These are phyloP conservation scores for Penicillium sp. DNA, from an alignment of 2,329 filamentous ascomycete species.

Conservation along the genomic window DNA sequence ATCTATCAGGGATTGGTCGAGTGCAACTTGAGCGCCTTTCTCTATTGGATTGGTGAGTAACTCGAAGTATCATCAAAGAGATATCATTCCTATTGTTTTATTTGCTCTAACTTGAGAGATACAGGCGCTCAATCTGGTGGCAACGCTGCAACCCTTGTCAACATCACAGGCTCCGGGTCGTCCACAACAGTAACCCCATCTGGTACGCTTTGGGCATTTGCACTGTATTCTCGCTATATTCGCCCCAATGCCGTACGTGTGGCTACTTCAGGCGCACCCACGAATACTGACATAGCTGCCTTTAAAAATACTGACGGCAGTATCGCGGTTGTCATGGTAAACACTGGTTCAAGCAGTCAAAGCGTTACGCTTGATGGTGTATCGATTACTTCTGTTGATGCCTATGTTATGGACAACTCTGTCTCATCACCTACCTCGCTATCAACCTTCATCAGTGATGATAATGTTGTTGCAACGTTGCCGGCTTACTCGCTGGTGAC, in stretches of 20 bases:
- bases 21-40: not conserved
- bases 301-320: slow-evolving; percentile 2
- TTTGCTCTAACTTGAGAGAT: not conserved
- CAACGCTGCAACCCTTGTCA: not conserved
- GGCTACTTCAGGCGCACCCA: not conserved
- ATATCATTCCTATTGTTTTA: not conserved
- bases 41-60: slow-evolving; percentile 3
- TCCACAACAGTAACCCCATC: not conserved
- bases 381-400: not conserved
- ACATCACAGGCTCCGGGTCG: not conserved
- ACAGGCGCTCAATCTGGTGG: not conserved
- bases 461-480: not conserved
- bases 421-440: not conserved
- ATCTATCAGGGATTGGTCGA: not conserved
- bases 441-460: not conserved
- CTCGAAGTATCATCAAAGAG: not conserved
- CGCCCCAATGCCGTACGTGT: slow-evolving; percentile 5
- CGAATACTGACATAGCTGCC: not conserved
- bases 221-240: slow-evolving; percentile 7
- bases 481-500: not conserved
- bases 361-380: not conserved
- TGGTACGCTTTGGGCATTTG: slow-evolving; percentile 2
- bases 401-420: not conserved
- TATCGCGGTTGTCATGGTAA: not conserved
- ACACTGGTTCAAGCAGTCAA: not conserved